Conservation (phyloP, 1,139 yeast genomes). For the Suhomyces ambrosiae region DNA sequence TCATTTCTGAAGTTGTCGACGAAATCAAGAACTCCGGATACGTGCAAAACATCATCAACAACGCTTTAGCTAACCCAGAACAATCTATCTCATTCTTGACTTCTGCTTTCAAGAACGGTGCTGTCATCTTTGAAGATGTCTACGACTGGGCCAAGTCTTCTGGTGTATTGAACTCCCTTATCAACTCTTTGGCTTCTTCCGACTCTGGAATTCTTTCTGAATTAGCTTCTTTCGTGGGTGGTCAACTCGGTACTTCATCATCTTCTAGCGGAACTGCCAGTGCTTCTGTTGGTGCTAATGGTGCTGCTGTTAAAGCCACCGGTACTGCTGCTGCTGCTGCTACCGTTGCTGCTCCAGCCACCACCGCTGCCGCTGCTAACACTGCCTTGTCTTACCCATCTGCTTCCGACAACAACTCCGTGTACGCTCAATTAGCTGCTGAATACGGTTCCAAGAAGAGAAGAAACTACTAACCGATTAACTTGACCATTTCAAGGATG, state of each 20-base stretch:
- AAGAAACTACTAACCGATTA: constrained; percentile 21
- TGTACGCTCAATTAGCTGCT: constrained; percentile 16
- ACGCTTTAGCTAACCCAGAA: constrained; percentile 42
- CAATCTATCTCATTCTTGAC: constrained; percentile 37
- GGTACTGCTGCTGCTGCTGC: constrained; percentile 18
- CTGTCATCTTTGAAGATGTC: constrained; percentile 38
- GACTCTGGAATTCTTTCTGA: constrained; percentile 37
- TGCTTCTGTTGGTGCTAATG: constrained; percentile 13
- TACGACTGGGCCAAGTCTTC: constrained; percentile 43
- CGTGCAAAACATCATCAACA: constrained; percentile 33
- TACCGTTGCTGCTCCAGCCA: constrained; percentile 17
- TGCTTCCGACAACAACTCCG: constrained; percentile 7
- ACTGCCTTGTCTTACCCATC: too few species aligned
- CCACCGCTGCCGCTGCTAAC: constrained; percentile 11
- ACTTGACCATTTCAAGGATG: constrained; percentile 12
- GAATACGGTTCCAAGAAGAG: constrained; percentile 18
- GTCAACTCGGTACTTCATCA: constrained; percentile 6
- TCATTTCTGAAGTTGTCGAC: constrained; percentile 30
- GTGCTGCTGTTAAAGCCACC: constrained; percentile 14
- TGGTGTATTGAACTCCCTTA: constrained; percentile 39
- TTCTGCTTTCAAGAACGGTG: constrained; percentile 37
- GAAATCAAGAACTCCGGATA: constrained; percentile 42
- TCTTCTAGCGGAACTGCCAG: constrained; percentile 10
- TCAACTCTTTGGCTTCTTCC: constrained; percentile 28
- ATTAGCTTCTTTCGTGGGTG: constrained; percentile 4